phyloP scores from a whole-genome alignment of 2,329 filamentous ascomycete species.

The Akanthomyces lecanii region DNA sequence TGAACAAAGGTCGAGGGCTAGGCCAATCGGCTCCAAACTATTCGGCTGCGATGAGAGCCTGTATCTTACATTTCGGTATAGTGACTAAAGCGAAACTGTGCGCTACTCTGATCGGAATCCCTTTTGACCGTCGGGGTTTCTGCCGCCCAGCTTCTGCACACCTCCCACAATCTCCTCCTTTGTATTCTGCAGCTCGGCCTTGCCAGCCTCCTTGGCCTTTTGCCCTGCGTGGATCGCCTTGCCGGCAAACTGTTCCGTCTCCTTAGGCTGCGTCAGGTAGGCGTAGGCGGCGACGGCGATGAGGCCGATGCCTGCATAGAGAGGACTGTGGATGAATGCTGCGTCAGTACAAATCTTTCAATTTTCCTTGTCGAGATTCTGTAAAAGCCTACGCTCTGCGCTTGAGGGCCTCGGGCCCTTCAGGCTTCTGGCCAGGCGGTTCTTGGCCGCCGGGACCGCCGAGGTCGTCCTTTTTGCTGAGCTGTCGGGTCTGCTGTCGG shows the following conservation, averaged over 20 bases:
- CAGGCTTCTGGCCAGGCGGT: conserved; percentile 25
- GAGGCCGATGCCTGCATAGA: conserved; percentile 27
- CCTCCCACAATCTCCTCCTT: conserved; percentile 5
- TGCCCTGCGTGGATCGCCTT: not conserved
- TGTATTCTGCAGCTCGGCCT: not conserved
- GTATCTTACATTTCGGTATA: too few species aligned
- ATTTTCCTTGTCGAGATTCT: not conserved
- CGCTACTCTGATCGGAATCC: conserved; percentile 14
- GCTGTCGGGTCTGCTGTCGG: conserved; percentile 4
- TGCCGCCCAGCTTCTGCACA: conserved; percentile 14
- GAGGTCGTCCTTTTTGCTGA: conserved; percentile 24
- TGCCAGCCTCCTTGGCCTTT: not conserved
- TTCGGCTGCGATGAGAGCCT: too few species aligned
- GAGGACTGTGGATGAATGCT: conserved; percentile 22
- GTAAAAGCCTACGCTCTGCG: conserved; percentile 29
- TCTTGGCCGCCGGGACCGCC: conserved; percentile 35
- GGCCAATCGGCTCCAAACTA: too few species aligned
- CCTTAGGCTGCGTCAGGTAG: conserved; percentile 24
- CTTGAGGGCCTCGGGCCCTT: conserved; percentile 27
- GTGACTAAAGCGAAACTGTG: too few species aligned
- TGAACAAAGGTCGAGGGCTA: too few species aligned
- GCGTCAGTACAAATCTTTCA: not conserved
- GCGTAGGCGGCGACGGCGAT: conserved; percentile 25
- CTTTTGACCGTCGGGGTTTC: not conserved
- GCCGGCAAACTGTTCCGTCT: conserved; percentile 1